A percentile compares a stretch with the other conserved stretches of the same genome.
Conservation (phyloP, 495 filamentous ascomycete species). For the Talaromyces adpressus region DNA sequence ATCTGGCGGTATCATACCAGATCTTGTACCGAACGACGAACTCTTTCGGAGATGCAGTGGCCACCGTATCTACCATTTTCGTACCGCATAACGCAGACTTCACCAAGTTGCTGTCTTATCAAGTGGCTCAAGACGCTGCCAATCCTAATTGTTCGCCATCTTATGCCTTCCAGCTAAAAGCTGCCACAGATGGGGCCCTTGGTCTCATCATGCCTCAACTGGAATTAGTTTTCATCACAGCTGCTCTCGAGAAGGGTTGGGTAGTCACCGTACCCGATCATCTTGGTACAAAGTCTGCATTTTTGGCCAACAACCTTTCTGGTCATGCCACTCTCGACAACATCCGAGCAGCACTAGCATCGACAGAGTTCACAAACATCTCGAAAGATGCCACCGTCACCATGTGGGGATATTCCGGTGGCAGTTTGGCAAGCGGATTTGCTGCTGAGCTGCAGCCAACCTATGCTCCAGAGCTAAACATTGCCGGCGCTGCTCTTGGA, state of each 20-base stretch:
- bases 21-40: slow-evolving; percentile 47
- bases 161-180: slow-evolving; percentile 13
- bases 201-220: slow-evolving; percentile 19
- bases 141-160: slow-evolving; percentile 23
- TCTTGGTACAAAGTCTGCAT: slow-evolving; percentile 35
- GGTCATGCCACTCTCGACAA: slow-evolving; percentile 42
- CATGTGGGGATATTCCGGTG: slow-evolving; percentile 50
- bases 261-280: slow-evolving; percentile 42
- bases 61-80: slow-evolving; percentile 44
- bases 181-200: slow-evolving; percentile 10
- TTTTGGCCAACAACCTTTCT: slow-evolving; percentile 31
- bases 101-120: slow-evolving; percentile 34
- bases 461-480: slow-evolving; percentile 44
- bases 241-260: slow-evolving; percentile 35
- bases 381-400: slow-evolving; percentile 16
- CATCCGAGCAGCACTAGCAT: slow-evolving; percentile 32
- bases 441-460: slow-evolving; percentile 38
- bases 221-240: slow-evolving; percentile 21
- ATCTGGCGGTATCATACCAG: slow-evolving; percentile 35
- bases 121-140: slow-evolving; percentile 36
- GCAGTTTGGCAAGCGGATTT: slow-evolving; percentile 39
- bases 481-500: slow-evolving; percentile 39
- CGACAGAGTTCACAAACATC: slow-evolving; percentile 12
- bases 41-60: slow-evolving; percentile 30
- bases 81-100: slow-evolving; percentile 27